Conservation (phyloP, 768 basidiomycete genomes). For the Panaeolus cyanescens region DNA sequence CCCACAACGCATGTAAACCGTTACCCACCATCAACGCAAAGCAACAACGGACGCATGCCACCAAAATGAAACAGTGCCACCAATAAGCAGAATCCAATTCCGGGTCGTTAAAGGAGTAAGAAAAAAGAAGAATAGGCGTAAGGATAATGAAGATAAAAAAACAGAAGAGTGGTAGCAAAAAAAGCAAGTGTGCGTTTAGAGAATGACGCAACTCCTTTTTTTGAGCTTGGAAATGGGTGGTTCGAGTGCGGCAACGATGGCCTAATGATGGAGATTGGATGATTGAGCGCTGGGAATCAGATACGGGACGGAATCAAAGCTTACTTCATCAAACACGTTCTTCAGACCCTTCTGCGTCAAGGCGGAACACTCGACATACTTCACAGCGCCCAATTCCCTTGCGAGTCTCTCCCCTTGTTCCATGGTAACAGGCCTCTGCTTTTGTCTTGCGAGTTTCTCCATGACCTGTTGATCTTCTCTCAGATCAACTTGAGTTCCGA, state of each 20-base stretch:
- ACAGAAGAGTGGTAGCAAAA: too few relatives aligned
- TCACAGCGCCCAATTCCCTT: slow-evolving; percentile 96
- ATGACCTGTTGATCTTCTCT: slow-evolving; percentile 91
- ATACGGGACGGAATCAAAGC: slow-evolving; percentile 27
- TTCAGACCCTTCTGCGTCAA: slow-evolving; percentile 99
- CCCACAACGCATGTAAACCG: neutral
- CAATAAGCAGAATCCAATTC: slow-evolving; percentile 12
- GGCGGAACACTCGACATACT: slow-evolving; percentile 99
- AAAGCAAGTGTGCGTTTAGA: slow-evolving; percentile 48
- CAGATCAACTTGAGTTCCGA: slow-evolving; percentile 97
- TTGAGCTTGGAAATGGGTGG: slow-evolving; percentile 83
- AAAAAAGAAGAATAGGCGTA: slow-evolving; percentile 20
- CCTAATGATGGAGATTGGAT: slow-evolving; percentile 46
- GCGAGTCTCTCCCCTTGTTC: slow-evolving; percentile 95
- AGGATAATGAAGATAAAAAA: slow-evolving; percentile 22
- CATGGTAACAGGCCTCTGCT: slow-evolving; percentile 86
- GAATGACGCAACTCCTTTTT: slow-evolving; percentile 79
- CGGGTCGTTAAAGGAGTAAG: slow-evolving; percentile 29
- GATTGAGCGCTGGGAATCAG: neutral
- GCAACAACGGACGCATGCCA: neutral
- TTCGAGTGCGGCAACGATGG: slow-evolving; percentile 97
- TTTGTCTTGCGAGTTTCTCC: slow-evolving; percentile 95
- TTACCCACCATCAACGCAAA: neutral
- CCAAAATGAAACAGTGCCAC: neutral
- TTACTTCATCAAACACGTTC: slow-evolving; percentile 99